Base-by-base conservation (phyloP, 140 eudicot genomes). In the Oenanthe javanica region DNA sequence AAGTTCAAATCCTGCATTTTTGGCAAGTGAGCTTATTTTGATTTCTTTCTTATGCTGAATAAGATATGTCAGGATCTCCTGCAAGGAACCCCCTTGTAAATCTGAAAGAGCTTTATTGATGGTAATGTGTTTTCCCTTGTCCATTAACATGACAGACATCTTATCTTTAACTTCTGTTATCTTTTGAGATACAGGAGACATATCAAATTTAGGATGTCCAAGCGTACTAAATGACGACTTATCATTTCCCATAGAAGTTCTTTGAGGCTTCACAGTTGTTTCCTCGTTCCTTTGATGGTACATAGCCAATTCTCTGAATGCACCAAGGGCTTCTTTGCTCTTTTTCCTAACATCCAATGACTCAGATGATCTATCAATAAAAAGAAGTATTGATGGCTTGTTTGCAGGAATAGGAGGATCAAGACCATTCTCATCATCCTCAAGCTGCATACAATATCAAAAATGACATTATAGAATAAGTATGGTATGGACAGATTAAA, bases 1-100 rank as follows among this genome's bases (percentile, higher is more conserved):
- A 72, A 94, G 89, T 88, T 92, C 90, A 77, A 94, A 94, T 69
- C 98, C 98, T 51, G 84, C 90, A 79, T 92, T 92, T 84, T 90
- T 94, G 72, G 96, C 98, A 82, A 92, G 90, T 72, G 94, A 88
- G 86, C 97, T 94, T 79, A 94, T 79, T 81, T 86, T 94, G 76
- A 70, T 69, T 79, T 87, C 89, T 76, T 88, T 89, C 86, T 86
- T 90, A 64, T 74, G 89, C 82, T 89, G 88, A 86, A 92, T 90
- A 84, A 88, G 85, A 84, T 90, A 81, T 67, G 85, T 80, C 87
- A 94, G 83, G 80, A 94, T 88, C 77, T 94, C 98, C 57, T 87
- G 87, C 90, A 94, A 86, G 48, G 96, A 86, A 81, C 84, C 82
- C 81, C 92, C 94, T 79, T 92, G 92, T 82, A 90, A 82, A 72